A percentile compares a stretch with the other conserved stretches of the same genome.
phyloP scores from a whole-genome alignment of 768 basidiomycete species.

The Suillus placidus region DNA sequence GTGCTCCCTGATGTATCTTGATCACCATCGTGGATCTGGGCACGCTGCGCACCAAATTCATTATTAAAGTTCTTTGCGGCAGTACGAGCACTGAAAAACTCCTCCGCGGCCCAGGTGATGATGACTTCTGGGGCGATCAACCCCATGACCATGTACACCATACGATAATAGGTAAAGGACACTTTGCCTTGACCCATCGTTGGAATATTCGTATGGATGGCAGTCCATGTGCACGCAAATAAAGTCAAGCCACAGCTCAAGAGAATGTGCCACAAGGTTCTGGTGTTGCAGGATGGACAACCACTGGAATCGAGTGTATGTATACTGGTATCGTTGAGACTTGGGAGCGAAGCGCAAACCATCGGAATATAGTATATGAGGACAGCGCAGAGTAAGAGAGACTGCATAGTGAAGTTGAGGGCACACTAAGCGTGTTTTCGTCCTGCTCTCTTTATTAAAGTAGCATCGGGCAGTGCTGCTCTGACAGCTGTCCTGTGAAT shows the following conservation, averaged over 20 bases:
- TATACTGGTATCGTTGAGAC: not conserved
- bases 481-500: no score
- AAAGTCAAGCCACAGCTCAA: conserved; percentile 33
- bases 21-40: not conserved
- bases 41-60: not conserved
- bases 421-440: not conserved
- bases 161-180: conserved; percentile 5
- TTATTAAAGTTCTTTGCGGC: not conserved
- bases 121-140: conserved; percentile 33
- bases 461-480: no score
- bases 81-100: conserved; percentile 22
- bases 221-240: conserved; percentile 34
- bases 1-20: no score
- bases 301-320: not conserved
- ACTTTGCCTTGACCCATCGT: conserved; percentile 9
- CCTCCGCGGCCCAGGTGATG: conserved; percentile 30
- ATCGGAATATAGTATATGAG: not conserved
- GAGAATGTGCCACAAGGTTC: conserved; percentile 22
- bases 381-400: not conserved
- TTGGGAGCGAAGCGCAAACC: not conserved
- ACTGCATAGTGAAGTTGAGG: not conserved
- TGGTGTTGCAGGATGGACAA: conserved; percentile 1
- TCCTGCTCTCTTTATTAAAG: not conserved
- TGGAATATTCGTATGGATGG: conserved; percentile 35
- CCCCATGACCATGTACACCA: conserved; percentile 24